Evolutionary conservation across 306 rosid species (phyloP), one percentile per base, ranked within the genome.

Genomic region (Citrullus colocynthis): DNA sequence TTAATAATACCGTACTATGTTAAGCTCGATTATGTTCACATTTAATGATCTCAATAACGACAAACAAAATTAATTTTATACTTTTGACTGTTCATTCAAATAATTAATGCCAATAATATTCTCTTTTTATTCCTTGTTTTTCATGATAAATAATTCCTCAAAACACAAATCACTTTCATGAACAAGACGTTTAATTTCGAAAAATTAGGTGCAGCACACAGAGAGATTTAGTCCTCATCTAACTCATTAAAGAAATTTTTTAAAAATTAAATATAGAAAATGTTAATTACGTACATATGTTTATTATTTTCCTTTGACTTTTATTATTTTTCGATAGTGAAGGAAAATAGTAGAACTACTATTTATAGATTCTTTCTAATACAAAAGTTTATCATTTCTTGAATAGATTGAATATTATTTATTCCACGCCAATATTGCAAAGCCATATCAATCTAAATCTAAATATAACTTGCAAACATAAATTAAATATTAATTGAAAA

Each of bases 11-110:
- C 9, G 41, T 24, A 71, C 76, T 24, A 49, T 44, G 9, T 12
- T 44, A 45, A 70, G 17, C 76, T 70, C 21, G 36, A n/a, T 67
- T 67, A 67, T 67, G 55, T 67, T 44, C 74, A 45, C 76, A 70
- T 18, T 70, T 20, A 71, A 71, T 71, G 76, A 71, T 48, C 76
- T 71, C 21, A 71, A 71, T 15, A 28, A 48, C 3, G 42, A 71
- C 59, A 71, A 49, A 5, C 7, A 71, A 45, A 45, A 24, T 71
- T 71, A 71, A 71, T 71, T 71, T 45, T 24, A 71, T 48, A 48
- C 59, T 71, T 1, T 48, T 14, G 59, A 13, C 59, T 48, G 28
- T 67, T 41, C 4, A 1, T 67, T 41, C 30, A 65, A 1, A 37
- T 65, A 37, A 64, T 64, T 65, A 65, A 65, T 65, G 30, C 73